Percentiles rank a stretch among this genome's conserved stretches.
Conservation (phyloP, 306 rosid genomes). For the Acacia confusa region DNA sequence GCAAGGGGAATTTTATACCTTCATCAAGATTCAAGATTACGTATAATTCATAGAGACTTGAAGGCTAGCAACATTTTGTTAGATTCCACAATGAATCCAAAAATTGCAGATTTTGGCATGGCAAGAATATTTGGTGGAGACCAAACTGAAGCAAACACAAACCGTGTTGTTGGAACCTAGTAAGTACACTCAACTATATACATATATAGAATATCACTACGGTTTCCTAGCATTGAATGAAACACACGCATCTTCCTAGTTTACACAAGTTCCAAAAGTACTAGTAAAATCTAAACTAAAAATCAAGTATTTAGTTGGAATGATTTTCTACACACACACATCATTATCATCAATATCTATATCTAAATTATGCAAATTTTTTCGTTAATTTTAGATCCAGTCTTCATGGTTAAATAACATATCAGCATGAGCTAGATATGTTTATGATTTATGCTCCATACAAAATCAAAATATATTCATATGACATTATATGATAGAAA, state of each 20-base stretch:
- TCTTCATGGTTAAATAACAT: no score
- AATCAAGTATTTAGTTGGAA: no score
- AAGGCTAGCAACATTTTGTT: background rate
- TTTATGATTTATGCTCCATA: background rate
- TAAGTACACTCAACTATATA: conserved; percentile 35
- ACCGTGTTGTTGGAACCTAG: conserved; percentile 63
- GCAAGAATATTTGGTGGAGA: background rate
- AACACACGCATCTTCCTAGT: background rate
- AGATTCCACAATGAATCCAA: background rate
- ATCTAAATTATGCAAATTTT: background rate
- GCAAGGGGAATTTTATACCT: background rate
- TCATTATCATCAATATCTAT: no score
- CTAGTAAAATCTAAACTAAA: no score
- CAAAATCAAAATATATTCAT: background rate
- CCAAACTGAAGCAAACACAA: background rate
- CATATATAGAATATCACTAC: background rate
- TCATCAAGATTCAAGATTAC: background rate
- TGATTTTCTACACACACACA: no score
- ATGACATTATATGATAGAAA: background rate
- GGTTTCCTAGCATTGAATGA: background rate
- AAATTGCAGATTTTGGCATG: background rate
- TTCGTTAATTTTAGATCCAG: no score
- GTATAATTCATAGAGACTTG: background rate
- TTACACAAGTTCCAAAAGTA: background rate
- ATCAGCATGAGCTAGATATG: background rate